Percentiles rank a stretch among this genome's conserved stretches.
Evolutionary conservation across 2,329 filamentous ascomycete genomes (phyloP).

Genomic region (Pseudocercospora ulei): DNA sequence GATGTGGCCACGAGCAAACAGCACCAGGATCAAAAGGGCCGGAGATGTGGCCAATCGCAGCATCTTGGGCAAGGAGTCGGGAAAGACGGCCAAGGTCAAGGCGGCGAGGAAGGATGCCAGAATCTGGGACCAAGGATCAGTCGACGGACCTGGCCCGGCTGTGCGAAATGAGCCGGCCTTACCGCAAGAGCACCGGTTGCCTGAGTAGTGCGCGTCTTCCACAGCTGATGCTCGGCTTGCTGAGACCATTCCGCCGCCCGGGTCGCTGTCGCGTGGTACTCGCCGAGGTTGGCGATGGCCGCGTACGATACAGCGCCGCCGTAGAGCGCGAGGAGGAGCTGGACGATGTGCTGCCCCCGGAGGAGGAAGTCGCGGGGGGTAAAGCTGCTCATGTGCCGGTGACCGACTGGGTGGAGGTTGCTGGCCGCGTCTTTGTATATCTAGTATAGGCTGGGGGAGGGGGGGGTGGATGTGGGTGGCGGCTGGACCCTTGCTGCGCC

Average conservation of each 20-base stretch:
- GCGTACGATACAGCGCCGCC: constrained; percentile 39
- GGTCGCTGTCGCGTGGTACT: constrained; percentile 41
- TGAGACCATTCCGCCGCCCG: constrained; percentile 41
- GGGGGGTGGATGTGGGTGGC: neutral
- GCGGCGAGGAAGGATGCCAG: constrained; percentile 28
- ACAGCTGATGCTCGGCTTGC: constrained; percentile 38
- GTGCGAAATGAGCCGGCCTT: constrained; percentile 5
- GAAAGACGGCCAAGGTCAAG: constrained; percentile 22
- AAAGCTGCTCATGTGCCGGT: constrained; percentile 12
- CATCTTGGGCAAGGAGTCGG: constrained; percentile 18
- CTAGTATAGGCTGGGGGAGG: too few relatives aligned
- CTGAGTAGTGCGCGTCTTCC: constrained; percentile 41
- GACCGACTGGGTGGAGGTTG: too few relatives aligned
- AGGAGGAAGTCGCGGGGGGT: constrained; percentile 16
- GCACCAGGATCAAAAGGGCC: constrained; percentile 24
- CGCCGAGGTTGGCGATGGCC: constrained; percentile 39
- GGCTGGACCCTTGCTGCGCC: constrained; percentile 3
- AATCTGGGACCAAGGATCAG: constrained; percentile 24
- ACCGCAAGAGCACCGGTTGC: constrained; percentile 37
- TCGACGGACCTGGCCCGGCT: neutral
- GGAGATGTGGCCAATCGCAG: constrained; percentile 23
- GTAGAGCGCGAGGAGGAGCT: constrained; percentile 38
- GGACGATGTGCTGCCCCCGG: constrained; percentile 34
- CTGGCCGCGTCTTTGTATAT: too few relatives aligned
- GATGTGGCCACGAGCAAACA: constrained; percentile 31